Base-by-base conservation (phyloP, 495 filamentous ascomycete genomes). In the Penicillium salamii region DNA sequence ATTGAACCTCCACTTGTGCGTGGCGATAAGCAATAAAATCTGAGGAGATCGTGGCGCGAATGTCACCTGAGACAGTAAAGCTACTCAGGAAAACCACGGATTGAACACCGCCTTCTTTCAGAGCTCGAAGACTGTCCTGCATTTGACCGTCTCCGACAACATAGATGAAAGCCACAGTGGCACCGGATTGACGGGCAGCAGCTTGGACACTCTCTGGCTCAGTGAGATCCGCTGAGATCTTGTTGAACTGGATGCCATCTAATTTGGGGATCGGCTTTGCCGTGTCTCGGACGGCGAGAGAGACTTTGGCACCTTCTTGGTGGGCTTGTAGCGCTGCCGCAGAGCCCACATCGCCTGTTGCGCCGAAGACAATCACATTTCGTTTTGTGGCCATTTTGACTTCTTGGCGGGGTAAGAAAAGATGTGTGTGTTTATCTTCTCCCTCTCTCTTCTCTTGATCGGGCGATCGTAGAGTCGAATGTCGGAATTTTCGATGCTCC, bases 61-160 rank as follows among this genome's bases (percentile, higher is more conserved):
- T 29, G 28, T 53, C 50, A 13, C 21, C 37, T 1, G 41, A n/a
- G 2, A 57, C 31, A 6, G 46, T 50, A 38, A 40, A 52, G 35
- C 58, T 61, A 44, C 58, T 61, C 35, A 58, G 37, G 3, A 57
- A 35, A 2, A 61, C 54, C 4, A 61, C 40, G 7, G 34, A 54
- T 9, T 57, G 38, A 29, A 61, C 52, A 3, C 54, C 54, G 8
- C 45, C 37, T 11, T 47, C 47, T 33, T 54, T 54, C 3, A 58
- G 42, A 1, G 55, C 55, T 11, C 7, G 17, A 4, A 58, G 32
- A 20, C 35, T 39, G 2, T 21, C 14, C 7, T 34, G 38, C 55
- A 58, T 53, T 14, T 48, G 24, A 42, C 42, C 29, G 13, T 53
- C 55, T 7, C 24, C 4, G 18, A 46, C 29, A 8, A 18, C 50